These are phyloP conservation scores for Chlorella sorokiniana DNA, from an alignment of 139 green algal genomes.

Conservation along the genomic window DNA sequence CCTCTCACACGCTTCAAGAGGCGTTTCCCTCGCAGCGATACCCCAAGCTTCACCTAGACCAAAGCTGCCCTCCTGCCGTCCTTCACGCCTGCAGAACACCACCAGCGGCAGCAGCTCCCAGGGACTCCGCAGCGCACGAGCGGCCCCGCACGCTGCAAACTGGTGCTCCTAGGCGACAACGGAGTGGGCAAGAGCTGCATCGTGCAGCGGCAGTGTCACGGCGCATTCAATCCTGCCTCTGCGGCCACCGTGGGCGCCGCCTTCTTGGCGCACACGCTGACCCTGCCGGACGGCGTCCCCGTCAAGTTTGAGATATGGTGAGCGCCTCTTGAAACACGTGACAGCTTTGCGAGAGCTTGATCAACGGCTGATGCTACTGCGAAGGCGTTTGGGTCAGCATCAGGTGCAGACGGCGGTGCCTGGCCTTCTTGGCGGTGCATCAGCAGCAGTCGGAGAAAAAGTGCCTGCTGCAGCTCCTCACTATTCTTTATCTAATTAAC, in stretches of 20 bases:
- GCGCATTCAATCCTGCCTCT: constrained; percentile 55
- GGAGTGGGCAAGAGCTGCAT: constrained; percentile 78
- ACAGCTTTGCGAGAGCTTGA: too few relatives aligned
- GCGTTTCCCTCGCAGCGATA: not conserved
- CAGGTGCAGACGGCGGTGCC: too few relatives aligned
- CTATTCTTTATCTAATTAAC: too few relatives aligned
- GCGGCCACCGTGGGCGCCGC: constrained; percentile 76
- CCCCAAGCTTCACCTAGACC: not conserved
- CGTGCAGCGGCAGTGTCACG: constrained; percentile 58
- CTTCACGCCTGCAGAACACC: not conserved
- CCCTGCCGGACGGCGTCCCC: not conserved
- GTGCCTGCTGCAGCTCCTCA: too few relatives aligned
- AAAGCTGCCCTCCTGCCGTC: not conserved
- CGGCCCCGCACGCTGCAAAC: constrained; percentile 52
- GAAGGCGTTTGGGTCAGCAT: too few relatives aligned
- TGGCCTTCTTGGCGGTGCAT: too few relatives aligned
- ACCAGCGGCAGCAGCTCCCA: not conserved
- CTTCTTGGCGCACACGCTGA: constrained; percentile 58
- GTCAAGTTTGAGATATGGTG: constrained; percentile 99
- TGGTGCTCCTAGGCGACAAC: constrained; percentile 80
- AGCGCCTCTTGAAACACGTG: not conserved
- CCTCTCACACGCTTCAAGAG: not conserved
- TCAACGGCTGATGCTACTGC: too few relatives aligned
- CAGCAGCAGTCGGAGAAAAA: too few relatives aligned
- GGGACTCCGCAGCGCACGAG: not conserved